Evolutionary conservation across 805 yeast genomes (phyloP), one percentile per base, ranked within the genome.

Genomic region (Ogataea chonburiensis): DNA sequence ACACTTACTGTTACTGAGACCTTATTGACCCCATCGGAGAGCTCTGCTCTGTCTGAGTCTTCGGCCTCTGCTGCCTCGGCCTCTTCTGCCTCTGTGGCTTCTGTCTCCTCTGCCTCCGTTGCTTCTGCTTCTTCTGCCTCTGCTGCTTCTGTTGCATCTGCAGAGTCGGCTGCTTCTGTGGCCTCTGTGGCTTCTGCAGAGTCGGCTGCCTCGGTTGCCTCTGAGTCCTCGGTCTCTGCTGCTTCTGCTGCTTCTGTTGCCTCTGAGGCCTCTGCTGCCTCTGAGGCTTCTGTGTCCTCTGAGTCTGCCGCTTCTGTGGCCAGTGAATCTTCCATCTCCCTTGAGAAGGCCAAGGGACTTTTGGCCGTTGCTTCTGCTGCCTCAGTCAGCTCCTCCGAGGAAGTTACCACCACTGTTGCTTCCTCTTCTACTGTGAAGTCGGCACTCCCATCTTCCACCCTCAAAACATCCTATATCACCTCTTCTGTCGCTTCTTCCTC

Each of bases 1-100:
- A 72, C 77, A 18, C 48, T 72, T 40, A 71, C 77, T 16, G 56
- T 69, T 40, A 71, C 77, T 30, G 56, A 58, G 34, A 72, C 77
- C 18, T 34, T 69, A 28, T 63, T 68, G 50, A 60, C 74, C 19
- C 75, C 77, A 21, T 61, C 65, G 37, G 72, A 72, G 53, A 62
- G 70, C 34, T 34, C 66, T 26, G 60, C 63, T 25, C 24, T 56
- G 27, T 36, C 55, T 16, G 42, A 37, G 21, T 43, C 55, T 3
- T 46, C 51, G 6, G 49, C 17, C 10, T 42, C 42, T 20, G 52
- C 47, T 14, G 43, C 56, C 11, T 52, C 45, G 12, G 49, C 52
- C 5, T 38, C 55, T 6, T 49, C 44, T 34, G 43, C 50, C 17
- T 28, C 44, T 4, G 43, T 44, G 5, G 49, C 44, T 23, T 41